Base-by-base conservation (phyloP, 1,139 yeast genomes). In the Debaryomyces sp. region DNA sequence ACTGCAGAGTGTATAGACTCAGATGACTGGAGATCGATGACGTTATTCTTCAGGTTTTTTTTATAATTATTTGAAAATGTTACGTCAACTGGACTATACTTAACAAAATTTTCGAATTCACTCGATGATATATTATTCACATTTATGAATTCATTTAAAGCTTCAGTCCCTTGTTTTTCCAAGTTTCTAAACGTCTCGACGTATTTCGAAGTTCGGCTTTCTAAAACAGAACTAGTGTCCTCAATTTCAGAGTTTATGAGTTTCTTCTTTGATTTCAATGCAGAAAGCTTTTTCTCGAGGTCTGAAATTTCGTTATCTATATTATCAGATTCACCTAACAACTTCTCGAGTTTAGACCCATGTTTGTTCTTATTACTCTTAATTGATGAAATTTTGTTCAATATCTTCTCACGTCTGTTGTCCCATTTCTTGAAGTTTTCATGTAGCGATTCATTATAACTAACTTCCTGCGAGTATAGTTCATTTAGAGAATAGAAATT, bases 221-320 rank as follows among this genome's bases (percentile, higher is more conserved):
- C 85, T 38, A 81, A 66, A 4, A 80, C 74, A n/a, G 84, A 79
- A 54, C 79, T 76, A 0, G 87, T 77, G 36, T 73, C 73, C 13
- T 68, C 67, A 12, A 82, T 71, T 59, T 83, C 88, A 5, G 59
- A 52, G 15, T 60, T 60, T 1, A 84, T 50, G 0, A 72, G 55
- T 4, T 52, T 56, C 48, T 73, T 75, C 55, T 78, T 80, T 1
- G 62, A 59, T 44, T 67, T 71, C 21, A 82, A 56, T 6, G 61
- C 59, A 5, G 44, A 42, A 17, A 84, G 57, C 47, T 71, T 66
- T 4, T 54, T 46, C 51, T 83, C 84, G 34, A 82, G 55, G 0
- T 58, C 60, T 0, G 49, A 56, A 4, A 84, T 80, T 48, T 82
- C 82, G 1, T 53, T 41, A 49, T 77, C 79, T 1, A 81, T 59